phyloP scores from a whole-genome alignment of 106 monocot genomes.

The Dendrobium officinale region DNA sequence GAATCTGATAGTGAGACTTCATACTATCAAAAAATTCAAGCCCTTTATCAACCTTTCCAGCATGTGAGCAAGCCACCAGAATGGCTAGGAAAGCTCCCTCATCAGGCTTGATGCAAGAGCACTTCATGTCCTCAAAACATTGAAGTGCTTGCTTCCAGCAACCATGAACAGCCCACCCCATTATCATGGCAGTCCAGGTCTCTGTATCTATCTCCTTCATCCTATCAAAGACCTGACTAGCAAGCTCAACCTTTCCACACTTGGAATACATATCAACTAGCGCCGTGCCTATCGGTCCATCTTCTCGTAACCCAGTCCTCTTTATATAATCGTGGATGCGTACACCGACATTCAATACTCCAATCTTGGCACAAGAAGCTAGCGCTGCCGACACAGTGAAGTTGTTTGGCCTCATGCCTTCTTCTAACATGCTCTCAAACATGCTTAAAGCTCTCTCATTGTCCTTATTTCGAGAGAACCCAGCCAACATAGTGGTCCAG shows the following conservation, averaged over 20 bases:
- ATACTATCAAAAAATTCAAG: slow-evolving; percentile 27
- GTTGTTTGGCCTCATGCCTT: slow-evolving; percentile 20
- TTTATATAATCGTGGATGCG: slow-evolving; percentile 19
- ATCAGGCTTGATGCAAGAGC: slow-evolving; percentile 17
- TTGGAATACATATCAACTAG: slow-evolving; percentile 36
- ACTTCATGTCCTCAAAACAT: slow-evolving; percentile 33
- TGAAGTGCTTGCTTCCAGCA: slow-evolving; percentile 19
- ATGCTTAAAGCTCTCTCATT: slow-evolving; percentile 7
- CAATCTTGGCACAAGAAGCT: slow-evolving; percentile 23
- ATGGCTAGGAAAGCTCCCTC: slow-evolving; percentile 28
- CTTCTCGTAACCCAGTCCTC: slow-evolving; percentile 7
- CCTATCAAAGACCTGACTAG: slow-evolving; percentile 19
- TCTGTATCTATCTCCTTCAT: slow-evolving; percentile 21
- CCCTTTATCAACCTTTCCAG: slow-evolving; percentile 25
- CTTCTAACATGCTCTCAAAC: slow-evolving; percentile 25
- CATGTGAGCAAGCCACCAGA: slow-evolving; percentile 28
- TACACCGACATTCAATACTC: slow-evolving; percentile 19
- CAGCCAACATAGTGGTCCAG: slow-evolving; percentile 29
- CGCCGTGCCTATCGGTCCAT: slow-evolving; percentile 21
- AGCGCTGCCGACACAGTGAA: slow-evolving; percentile 18
- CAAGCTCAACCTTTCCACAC: slow-evolving; percentile 28
- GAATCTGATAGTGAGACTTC: slow-evolving; percentile 16
- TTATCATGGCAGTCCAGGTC: slow-evolving; percentile 40
- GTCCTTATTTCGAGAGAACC: slow-evolving; percentile 11
- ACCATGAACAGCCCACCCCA: slow-evolving; percentile 35